Conservation (phyloP, 2,329 filamentous ascomycete species). For the Myriosclerotinia duriaeana region DNA sequence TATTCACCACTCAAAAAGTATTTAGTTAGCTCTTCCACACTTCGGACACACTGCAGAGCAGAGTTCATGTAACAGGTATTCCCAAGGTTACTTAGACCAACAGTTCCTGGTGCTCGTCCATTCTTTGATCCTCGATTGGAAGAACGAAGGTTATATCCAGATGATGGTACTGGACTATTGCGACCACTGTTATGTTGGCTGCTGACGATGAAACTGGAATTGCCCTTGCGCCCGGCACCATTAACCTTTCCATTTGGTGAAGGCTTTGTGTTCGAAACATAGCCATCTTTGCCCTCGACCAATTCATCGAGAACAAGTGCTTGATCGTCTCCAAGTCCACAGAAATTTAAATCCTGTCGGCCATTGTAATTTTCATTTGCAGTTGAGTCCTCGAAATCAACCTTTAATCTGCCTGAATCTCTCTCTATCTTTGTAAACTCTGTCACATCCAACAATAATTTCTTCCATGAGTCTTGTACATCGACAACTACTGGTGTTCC, state of each 20-base stretch:
- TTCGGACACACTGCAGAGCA: constrained; percentile 88
- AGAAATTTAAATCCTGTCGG: constrained; percentile 60
- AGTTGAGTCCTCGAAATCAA: constrained; percentile 69
- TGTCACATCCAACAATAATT: constrained; percentile 50
- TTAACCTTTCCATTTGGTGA: constrained; percentile 29
- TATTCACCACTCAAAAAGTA: constrained; percentile 81
- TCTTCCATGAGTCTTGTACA: constrained; percentile 44
- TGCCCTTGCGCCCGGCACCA: constrained; percentile 31
- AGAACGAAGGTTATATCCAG: constrained; percentile 68
- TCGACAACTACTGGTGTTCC: constrained; percentile 35
- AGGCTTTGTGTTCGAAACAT: constrained; percentile 52
- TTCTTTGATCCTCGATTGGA: constrained; percentile 54
- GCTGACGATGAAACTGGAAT: constrained; percentile 35
- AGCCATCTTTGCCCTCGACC: constrained; percentile 57
- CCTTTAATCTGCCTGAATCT: constrained; percentile 46
- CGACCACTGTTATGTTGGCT: constrained; percentile 59
- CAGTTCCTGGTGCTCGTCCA: constrained; percentile 70
- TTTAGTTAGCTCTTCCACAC: constrained; percentile 87
- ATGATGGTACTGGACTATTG: constrained; percentile 64
- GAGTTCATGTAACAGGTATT: constrained; percentile 99
- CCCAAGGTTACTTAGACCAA: constrained; percentile 84
- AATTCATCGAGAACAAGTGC: constrained; percentile 83
- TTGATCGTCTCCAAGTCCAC: constrained; percentile 69
- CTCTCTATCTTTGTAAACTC: constrained; percentile 63
- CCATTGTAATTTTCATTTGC: constrained; percentile 77